Conservation (phyloP, 1,284 basidiomycete genomes). For the Trichosporon sp. region DNA sequence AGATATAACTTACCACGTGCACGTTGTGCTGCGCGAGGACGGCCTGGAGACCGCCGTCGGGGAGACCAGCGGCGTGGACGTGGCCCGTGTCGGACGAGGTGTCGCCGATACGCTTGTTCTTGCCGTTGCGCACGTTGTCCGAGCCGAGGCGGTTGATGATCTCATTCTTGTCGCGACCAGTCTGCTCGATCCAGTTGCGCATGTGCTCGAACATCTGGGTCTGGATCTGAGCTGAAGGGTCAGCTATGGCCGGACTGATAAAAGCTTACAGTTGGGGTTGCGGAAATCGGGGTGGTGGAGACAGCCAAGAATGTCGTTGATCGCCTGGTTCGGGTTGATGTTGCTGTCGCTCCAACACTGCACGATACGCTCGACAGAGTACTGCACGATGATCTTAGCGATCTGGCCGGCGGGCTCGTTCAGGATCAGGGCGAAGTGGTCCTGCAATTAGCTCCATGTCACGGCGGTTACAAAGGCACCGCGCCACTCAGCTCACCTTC, state of each 20-base stretch:
- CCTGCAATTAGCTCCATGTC: slow-evolving; percentile 29
- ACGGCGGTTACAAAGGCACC: too few species aligned
- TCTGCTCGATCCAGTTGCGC: slow-evolving; percentile 62
- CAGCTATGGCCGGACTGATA: slow-evolving; percentile 63
- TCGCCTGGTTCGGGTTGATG: slow-evolving; percentile 64
- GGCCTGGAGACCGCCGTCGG: slow-evolving; percentile 54
- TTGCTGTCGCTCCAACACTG: slow-evolving; percentile 80
- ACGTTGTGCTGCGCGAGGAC: slow-evolving; percentile 54
- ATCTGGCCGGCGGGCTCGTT: slow-evolving; percentile 72
- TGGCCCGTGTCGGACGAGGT: slow-evolving; percentile 45
- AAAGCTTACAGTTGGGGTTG: slow-evolving; percentile 58
- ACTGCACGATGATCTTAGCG: slow-evolving; percentile 67
- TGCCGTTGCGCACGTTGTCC: slow-evolving; percentile 69
- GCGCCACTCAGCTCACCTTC: slow-evolving; percentile 57
- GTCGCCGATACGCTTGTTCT: slow-evolving; percentile 66
- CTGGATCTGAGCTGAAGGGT: slow-evolving; percentile 79
- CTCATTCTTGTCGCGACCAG: slow-evolving; percentile 62
- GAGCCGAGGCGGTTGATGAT: slow-evolving; percentile 67
- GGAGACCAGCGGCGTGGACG: slow-evolving; percentile 50
- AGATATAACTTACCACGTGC: slow-evolving; percentile 47
- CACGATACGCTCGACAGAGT: slow-evolving; percentile 63
- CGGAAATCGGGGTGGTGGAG: slow-evolving; percentile 85
- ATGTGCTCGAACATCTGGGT: slow-evolving; percentile 68
- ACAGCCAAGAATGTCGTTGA: slow-evolving; percentile 72
- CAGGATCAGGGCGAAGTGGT: slow-evolving; percentile 51